Evolutionary conservation across 1,284 basidiomycete genomes (phyloP).

Genomic region (Leccinum subspadiceum): DNA sequence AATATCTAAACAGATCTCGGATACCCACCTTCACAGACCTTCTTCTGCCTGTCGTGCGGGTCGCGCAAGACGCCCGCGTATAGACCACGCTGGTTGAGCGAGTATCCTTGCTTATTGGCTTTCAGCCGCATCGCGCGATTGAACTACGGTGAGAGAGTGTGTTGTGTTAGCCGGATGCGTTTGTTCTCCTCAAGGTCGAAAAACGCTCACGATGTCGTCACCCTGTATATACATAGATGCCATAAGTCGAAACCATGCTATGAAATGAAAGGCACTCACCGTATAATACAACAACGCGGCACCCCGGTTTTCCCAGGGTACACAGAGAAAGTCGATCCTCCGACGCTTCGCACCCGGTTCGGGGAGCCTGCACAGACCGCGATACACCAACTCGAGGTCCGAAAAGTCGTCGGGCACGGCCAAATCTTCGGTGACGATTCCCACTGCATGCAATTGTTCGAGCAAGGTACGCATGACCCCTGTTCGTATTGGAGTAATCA

Average conservation of each 20-base stretch:
- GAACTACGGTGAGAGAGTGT: constrained; percentile 51
- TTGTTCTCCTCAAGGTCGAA: not conserved
- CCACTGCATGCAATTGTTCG: constrained; percentile 49
- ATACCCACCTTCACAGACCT: constrained; percentile 60
- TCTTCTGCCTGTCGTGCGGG: constrained; percentile 51
- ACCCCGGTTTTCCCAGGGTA: constrained; percentile 77
- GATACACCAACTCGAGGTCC: constrained; percentile 74
- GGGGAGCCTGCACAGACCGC: constrained; percentile 68
- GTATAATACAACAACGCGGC: constrained; percentile 90
- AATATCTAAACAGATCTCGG: not conserved
- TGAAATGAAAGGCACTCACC: constrained; percentile 40
- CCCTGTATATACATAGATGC: constrained; percentile 43
- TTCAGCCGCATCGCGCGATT: constrained; percentile 86
- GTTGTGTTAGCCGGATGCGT: not conserved
- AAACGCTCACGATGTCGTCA: constrained; percentile 70
- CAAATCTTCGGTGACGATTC: constrained; percentile 78
- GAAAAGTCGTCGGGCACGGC: constrained; percentile 63
- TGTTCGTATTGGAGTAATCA: constrained; percentile 22
- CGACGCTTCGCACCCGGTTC: constrained; percentile 47
- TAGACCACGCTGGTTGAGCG: constrained; percentile 83
- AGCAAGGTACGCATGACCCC: constrained; percentile 62
- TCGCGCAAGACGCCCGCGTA: constrained; percentile 73
- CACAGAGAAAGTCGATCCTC: constrained; percentile 80
- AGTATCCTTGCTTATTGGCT: constrained; percentile 79
- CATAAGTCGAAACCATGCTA: not conserved